Base-by-base conservation (phyloP, 2,329 filamentous ascomycete genomes). In the Fusarium abutilonis region DNA sequence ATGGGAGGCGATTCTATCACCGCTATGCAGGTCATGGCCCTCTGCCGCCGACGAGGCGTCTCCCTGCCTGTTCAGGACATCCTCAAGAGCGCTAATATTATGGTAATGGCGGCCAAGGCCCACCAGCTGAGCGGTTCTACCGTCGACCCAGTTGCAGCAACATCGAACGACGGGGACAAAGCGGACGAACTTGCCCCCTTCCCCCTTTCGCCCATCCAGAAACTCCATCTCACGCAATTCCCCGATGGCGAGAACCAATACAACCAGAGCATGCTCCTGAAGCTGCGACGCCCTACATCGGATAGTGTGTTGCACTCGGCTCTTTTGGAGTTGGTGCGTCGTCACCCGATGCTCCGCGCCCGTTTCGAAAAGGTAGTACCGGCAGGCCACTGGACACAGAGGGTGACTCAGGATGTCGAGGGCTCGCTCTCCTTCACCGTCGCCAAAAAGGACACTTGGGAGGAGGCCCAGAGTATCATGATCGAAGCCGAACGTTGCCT, bases 181-280 rank as follows among this genome's bases (percentile, higher is more conserved):
- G 26, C 7, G 26, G 26, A 28, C 10, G n/a, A 32, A 7, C 21
- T 21, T 23, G 15, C 31, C 10, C 15, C 42, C n/a, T 45, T 45
- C 31, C 28, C 28, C 15, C 42, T 45, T 32, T 45, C 42, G 4
- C 42, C 42, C 7, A 45, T 45, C 15, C 42, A 45, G 28, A 45
- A 34, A 45, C 28, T 45, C 26, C 31, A 32, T 45, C 36, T 58
- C 10, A 21, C 15, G 13, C 43, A 44, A 9, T 43, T 41, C 19
- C 46, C 53, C 5, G 34, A 56, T 13, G 17, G 34, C n/a, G 21
- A 26, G 29, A 28, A 35, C 29, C 34, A 40, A 17, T 53, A 44
- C 29, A 48, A 58, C 19, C 55, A 58, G n/a, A 38, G 44, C 17
- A 36, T 58, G 17, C 46, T 47, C 7, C 39, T 58, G n/a, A 47